A percentile compares a stretch with the other conserved stretches of the same genome.
Conservation (phyloP, 2,329 filamentous ascomycete species). For the Colletotrichum cordylinicola region DNA sequence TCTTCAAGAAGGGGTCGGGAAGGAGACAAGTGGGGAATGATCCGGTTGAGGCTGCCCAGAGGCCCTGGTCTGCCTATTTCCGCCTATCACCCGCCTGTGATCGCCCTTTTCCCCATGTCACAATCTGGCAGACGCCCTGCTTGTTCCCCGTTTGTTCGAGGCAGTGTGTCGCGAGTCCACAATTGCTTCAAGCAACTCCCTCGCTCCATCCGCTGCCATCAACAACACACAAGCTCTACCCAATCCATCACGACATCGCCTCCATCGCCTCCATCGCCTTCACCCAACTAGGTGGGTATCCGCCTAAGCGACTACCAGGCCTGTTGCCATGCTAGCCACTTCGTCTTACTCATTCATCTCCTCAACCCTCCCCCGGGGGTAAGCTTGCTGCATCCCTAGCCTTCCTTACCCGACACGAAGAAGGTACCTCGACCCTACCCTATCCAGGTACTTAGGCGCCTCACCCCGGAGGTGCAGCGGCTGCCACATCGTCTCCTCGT, state of each 20-base stretch:
- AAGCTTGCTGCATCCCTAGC: not conserved
- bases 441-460: not conserved
- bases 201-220: not conserved
- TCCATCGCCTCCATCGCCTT: too few species aligned
- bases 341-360: not conserved
- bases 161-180: not conserved
- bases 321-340: not conserved
- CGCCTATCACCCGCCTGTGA: not conserved
- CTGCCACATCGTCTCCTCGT: not conserved
- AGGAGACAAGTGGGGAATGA: not conserved
- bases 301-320: not conserved
- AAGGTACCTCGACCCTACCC: not conserved
- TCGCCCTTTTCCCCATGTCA: not conserved
- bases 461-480: not conserved
- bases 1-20: not conserved
- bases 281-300: too few species aligned
- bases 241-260: not conserved
- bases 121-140: not conserved
- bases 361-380: not conserved
- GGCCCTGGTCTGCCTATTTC: not conserved
- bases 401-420: not conserved
- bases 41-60: slow-evolving; percentile 1
- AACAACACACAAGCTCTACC: not conserved
- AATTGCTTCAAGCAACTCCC: slow-evolving; percentile 1
- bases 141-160: not conserved